Conservation (phyloP, 73 alveolate genomes). For the Paramecium sonneborni region DNA sequence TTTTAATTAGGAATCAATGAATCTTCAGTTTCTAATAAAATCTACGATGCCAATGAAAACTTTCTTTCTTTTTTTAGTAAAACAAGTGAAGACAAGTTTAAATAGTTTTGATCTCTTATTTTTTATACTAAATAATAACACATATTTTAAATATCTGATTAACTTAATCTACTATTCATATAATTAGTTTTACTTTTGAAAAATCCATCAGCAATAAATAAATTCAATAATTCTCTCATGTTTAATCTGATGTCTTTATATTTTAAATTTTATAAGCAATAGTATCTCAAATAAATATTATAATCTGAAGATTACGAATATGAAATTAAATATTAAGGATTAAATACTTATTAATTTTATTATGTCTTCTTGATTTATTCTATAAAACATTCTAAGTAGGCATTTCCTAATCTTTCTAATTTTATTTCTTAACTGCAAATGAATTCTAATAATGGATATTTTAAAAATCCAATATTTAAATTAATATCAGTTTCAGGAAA, state of each 20-base stretch:
- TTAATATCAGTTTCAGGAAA: neutral
- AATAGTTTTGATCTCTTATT: slow-evolving; percentile 14
- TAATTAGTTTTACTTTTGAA: slow-evolving; percentile 58
- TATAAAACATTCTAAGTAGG: neutral
- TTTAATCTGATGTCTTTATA: slow-evolving; percentile 49
- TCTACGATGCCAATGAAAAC: neutral
- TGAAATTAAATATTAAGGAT: neutral
- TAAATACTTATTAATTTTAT: neutral
- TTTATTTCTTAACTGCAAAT: neutral
- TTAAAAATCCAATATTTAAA: neutral
- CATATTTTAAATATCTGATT: slow-evolving; percentile 40
- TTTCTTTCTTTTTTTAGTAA: neutral
- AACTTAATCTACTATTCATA: slow-evolving; percentile 19
- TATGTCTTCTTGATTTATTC: neutral
- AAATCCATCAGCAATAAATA: slow-evolving; percentile 59
- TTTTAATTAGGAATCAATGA: neutral
- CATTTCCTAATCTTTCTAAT: slow-evolving; percentile 4
- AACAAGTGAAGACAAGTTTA: neutral
- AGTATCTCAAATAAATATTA: slow-evolving; percentile 48
- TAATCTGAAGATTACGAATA: slow-evolving; percentile 54
- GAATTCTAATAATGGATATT: neutral
- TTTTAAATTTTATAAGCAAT: slow-evolving; percentile 14
- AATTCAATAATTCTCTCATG: slow-evolving; percentile 37
- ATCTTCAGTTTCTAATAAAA: neutral
- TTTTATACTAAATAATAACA: slow-evolving; percentile 29